Conservation (phyloP, 495 filamentous ascomycete genomes). For the Pseudomonodictys pantanalensis region DNA sequence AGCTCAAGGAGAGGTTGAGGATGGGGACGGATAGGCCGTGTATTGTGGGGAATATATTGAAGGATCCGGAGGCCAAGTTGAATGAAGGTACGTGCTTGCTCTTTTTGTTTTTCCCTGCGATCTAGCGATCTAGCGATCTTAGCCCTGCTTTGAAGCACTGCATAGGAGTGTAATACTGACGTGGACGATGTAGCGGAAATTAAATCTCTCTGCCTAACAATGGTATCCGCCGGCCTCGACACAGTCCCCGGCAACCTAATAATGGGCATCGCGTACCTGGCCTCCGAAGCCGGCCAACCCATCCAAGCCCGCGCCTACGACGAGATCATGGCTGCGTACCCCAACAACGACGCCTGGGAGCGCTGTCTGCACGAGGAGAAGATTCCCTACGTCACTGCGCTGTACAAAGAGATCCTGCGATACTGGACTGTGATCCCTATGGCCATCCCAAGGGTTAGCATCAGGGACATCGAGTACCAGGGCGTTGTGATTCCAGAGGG, state of each 20-base stretch:
- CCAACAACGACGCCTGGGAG: constrained; percentile 63
- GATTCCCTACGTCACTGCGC: constrained; percentile 64
- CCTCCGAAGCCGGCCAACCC: constrained; percentile 56
- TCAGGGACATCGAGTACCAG: constrained; percentile 62
- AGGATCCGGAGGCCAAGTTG: constrained; percentile 52
- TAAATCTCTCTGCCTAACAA: constrained; percentile 70
- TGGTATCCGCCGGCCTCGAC: constrained; percentile 71
- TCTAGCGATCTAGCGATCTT: background rate
- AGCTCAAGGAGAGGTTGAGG: constrained; percentile 57
- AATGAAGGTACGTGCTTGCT: constrained; percentile 45
- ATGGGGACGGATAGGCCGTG: constrained; percentile 66
- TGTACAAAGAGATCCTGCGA: constrained; percentile 67
- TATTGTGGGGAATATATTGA: constrained; percentile 65
- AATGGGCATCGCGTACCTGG: constrained; percentile 71
- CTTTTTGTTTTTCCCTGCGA: background rate
- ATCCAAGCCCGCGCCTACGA: constrained; percentile 63
- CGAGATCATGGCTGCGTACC: constrained; percentile 63
- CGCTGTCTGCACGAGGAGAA: constrained; percentile 66
- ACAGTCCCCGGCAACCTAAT: constrained; percentile 67
- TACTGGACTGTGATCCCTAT: constrained; percentile 76
- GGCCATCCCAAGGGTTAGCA: constrained; percentile 62
- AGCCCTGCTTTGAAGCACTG: too few relatives aligned
- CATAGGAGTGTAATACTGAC: too few relatives aligned
- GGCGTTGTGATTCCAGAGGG: constrained; percentile 59
- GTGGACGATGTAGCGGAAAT: constrained; percentile 54